These are phyloP conservation scores for Solanum hybrid DNA, from an alignment of 305 asterid species.

Conservation along the genomic window DNA sequence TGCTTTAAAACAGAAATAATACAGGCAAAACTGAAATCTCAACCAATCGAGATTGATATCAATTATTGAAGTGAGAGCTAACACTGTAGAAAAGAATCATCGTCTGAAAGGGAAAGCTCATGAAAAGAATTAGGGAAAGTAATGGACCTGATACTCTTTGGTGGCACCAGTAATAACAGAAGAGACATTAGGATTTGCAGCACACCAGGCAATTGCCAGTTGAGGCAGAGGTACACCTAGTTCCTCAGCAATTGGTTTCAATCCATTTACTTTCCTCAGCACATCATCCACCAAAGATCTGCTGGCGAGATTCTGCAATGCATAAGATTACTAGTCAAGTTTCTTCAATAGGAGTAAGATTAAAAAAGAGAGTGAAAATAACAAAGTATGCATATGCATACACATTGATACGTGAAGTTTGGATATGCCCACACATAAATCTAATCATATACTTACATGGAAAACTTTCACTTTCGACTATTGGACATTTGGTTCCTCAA, in stretches of 20 bases:
- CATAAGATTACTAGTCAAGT: not conserved
- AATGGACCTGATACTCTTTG: slow-evolving; percentile 77
- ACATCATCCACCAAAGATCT: slow-evolving; percentile 89
- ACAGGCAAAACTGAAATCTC: not conserved
- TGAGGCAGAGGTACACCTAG: slow-evolving; percentile 83
- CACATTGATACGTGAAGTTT: not conserved
- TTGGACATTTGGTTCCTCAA: not conserved
- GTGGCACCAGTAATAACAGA: slow-evolving; percentile 98
- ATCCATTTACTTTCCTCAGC: slow-evolving; percentile 62
- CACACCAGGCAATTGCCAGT: slow-evolving; percentile 99
- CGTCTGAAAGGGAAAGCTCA: not conserved
- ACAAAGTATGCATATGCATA: not conserved
- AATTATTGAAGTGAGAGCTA: not conserved
- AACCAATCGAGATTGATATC: not conserved
- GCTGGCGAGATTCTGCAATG: slow-evolving; percentile 75
- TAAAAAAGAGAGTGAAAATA: not conserved
- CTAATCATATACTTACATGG: not conserved
- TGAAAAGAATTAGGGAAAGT: not conserved
- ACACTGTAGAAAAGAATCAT: not conserved
- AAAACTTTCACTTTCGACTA: not conserved
- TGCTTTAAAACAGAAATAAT: not conserved
- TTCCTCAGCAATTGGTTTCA: slow-evolving; percentile 86
- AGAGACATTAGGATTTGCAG: slow-evolving; percentile 87
- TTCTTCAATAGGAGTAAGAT: not conserved
- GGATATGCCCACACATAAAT: not conserved